phyloP scores from a whole-genome alignment of 768 basidiomycete species.

The Strobilomyces confusus region DNA sequence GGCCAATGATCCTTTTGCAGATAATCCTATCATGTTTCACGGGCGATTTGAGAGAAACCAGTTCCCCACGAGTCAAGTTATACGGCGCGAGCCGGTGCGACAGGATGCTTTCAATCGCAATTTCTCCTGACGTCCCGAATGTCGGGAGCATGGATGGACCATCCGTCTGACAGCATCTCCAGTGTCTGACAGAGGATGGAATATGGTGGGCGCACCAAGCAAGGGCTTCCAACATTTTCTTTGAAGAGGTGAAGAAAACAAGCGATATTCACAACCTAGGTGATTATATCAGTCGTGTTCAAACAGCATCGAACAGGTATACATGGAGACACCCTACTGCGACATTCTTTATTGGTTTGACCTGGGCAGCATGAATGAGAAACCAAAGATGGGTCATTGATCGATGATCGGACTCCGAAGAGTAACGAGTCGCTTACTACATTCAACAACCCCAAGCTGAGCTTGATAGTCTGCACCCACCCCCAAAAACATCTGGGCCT shows the following conservation, averaged over 20 bases:
- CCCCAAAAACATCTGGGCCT: too few relatives aligned
- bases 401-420: too few relatives aligned
- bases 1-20: conserved; percentile 87
- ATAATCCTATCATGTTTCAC: conserved; percentile 59
- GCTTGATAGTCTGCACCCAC: too few relatives aligned
- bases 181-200: neutral
- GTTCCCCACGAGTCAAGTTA: conserved; percentile 65
- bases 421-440: too few relatives aligned
- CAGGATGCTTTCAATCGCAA: conserved; percentile 59
- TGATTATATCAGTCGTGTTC: conserved; percentile 2
- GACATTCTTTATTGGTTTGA: conserved; percentile 19
- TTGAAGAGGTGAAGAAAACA: conserved; percentile 61
- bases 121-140: conserved; percentile 53
- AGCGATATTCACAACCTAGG: conserved; percentile 52
- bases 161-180: conserved; percentile 41
- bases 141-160: conserved; percentile 86
- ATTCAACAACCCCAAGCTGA: too few relatives aligned
- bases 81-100: conserved; percentile 49
- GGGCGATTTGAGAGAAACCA: conserved; percentile 72
- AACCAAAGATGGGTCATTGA: conserved; percentile 17
- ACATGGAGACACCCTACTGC: conserved; percentile 28
- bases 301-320: conserved; percentile 1
- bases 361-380: conserved; percentile 7
- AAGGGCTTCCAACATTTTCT: conserved; percentile 55
- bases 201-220: conserved; percentile 38